Evolutionary conservation across 768 basidiomycete species (phyloP), one percentile per base, ranked within the genome.

Genomic region (Tricholoma matsutake): DNA sequence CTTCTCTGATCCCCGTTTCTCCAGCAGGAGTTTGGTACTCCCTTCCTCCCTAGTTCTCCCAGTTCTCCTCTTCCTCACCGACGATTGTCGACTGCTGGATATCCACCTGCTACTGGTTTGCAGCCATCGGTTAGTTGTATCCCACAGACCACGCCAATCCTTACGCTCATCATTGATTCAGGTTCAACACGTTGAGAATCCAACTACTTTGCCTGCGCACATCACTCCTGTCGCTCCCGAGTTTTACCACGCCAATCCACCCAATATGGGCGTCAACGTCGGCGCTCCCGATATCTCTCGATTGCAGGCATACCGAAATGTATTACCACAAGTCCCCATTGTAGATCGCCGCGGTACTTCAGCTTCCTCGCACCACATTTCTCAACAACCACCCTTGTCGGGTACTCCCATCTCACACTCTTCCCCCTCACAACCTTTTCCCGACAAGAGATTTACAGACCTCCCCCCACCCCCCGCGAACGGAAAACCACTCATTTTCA

Each of bases 401-500:
- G 59, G 57, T 60, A 18, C 58, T n/a, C 31, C 66, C 22, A 14
- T 31, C 35, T 65, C 57, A 20, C 20, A 65, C 29, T 10, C 31
- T 35, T 64, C 60, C n/a, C 58, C 66, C 16, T 61, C 62, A 51
- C 63, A 69, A 13, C 73, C 71, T 58, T 59, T 69, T 4, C 45
- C 67, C 18, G 72, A 67, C 55, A 53, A 73, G 63, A 67, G 60
- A 29, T 56, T 66, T 16, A 56, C 61, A 25, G 54, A 64, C 1
- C 59, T 71, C 58, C 57, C 64, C 34, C 57, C 51, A 45, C 25
- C 56, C 5, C 64, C 67, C 29, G 64, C 62, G 63, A 77, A 75
- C 59, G 82, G 81, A 18, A 84, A 83, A 20, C 86, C 88, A 1
- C 76, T 85, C 22, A 89, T 90, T 32, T 89, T 89, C 59, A 71